These are phyloP conservation scores for Nemania diffusa DNA, from an alignment of 2,329 filamentous ascomycete species.

Conservation along the genomic window DNA sequence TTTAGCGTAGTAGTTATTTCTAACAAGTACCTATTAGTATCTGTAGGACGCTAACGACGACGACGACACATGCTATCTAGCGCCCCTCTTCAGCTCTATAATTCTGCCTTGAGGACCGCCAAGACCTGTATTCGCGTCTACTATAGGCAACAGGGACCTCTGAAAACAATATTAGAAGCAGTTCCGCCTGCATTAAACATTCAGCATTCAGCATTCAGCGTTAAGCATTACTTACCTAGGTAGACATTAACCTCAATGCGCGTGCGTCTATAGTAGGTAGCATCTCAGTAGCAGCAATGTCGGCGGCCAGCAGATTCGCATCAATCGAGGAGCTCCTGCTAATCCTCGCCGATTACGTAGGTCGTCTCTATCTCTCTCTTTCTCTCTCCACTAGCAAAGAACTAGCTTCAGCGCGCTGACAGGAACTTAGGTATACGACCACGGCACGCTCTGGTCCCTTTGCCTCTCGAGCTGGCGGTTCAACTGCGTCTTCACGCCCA, in stretches of 20 bases:
- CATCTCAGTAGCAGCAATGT: not conserved
- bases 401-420: too few species aligned
- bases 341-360: constrained; percentile 28
- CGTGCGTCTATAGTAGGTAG: not conserved
- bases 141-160: constrained; percentile 6
- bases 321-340: constrained; percentile 33
- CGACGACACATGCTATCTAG: not conserved
- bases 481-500: constrained; percentile 32
- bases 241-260: not conserved
- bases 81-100: constrained; percentile 10
- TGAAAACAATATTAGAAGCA: not conserved
- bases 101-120: constrained; percentile 13
- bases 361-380: too few species aligned
- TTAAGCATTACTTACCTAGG: too few species aligned
- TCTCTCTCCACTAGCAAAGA: too few species aligned
- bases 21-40: too few species aligned
- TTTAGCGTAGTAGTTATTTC: not conserved
- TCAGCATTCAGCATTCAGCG: too few species aligned
- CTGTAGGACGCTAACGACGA: constrained; percentile 1
- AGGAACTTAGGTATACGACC: constrained; percentile 17
- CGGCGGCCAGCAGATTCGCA: constrained; percentile 27
- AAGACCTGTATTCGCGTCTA: constrained; percentile 15
- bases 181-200: not conserved
- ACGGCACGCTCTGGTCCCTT: constrained; percentile 26
- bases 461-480: constrained; percentile 28